Conservation (phyloP, 257 asterid species). For the Rehmannia glutinosa region DNA sequence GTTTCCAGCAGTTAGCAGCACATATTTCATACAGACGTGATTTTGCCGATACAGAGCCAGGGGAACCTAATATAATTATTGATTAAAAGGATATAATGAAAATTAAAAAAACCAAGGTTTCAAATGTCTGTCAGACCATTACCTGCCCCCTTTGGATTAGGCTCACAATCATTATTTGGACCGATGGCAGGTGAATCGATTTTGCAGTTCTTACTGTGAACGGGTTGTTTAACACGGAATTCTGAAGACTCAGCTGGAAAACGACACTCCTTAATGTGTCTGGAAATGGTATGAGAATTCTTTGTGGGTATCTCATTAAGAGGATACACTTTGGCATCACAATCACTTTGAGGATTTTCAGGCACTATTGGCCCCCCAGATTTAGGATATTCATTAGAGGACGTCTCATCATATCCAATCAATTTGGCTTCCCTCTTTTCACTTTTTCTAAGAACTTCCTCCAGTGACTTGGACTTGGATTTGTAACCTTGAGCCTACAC, state of each 20-base stretch:
- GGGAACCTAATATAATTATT: conserved; percentile 38
- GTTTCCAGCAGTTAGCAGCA: conserved; percentile 83
- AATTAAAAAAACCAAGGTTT: conserved; percentile 9
- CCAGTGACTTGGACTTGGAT: conserved; percentile 50
- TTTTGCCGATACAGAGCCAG: conserved; percentile 44
- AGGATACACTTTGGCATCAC: conserved; percentile 25
- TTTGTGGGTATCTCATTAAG: conserved; percentile 24
- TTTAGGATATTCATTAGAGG: conserved; percentile 22
- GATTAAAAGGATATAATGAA: conserved; percentile 17
- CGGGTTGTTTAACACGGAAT: conserved; percentile 16
- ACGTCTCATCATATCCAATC: conserved; percentile 78
- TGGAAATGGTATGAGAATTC: conserved; percentile 19
- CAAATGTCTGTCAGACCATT: conserved; percentile 8
- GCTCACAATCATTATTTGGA: conserved; percentile 6
- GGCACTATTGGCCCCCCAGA: conserved; percentile 21
- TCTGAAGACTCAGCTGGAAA: conserved; percentile 25
- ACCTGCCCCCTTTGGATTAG: conserved; percentile 48
- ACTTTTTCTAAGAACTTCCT: conserved; percentile 51
- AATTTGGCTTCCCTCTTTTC: conserved; percentile 51
- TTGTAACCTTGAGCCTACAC: conserved; percentile 71
- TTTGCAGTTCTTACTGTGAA: conserved; percentile 19
- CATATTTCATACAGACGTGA: conserved; percentile 69
- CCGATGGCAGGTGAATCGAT: conserved; percentile 10
- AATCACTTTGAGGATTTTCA: conserved; percentile 33
- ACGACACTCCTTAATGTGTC: conserved; percentile 16